Conservation (phyloP, 805 yeast species). For the Wickerhamomyces subpelliculosus region DNA sequence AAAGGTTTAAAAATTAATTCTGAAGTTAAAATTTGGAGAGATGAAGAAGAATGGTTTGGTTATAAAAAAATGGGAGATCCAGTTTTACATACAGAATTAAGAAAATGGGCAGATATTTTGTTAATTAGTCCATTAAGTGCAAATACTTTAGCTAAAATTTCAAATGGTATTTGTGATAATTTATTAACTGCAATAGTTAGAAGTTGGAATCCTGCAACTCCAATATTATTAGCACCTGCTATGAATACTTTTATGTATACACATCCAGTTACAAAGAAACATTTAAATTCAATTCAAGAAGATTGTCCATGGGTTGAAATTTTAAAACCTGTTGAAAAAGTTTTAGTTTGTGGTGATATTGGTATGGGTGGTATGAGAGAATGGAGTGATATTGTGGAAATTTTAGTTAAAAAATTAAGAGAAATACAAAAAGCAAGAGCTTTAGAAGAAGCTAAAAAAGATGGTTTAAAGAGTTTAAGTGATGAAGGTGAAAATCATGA, state of each 20-base stretch:
- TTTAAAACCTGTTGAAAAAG: slow-evolving; percentile 75
- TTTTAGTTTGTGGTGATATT: slow-evolving; percentile 73
- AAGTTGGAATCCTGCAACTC: slow-evolving; percentile 73
- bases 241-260: slow-evolving; percentile 84
- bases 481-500: slow-evolving; percentile 20
- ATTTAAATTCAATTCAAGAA: slow-evolving; percentile 52
- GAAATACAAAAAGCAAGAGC: not conserved
- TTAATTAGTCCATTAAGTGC: slow-evolving; percentile 76
- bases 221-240: slow-evolving; percentile 73
- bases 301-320: slow-evolving; percentile 73
- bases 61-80: slow-evolving; percentile 58
- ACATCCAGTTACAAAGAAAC: slow-evolving; percentile 72
- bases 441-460: slow-evolving; percentile 20
- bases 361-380: slow-evolving; percentile 94
- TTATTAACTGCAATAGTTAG: slow-evolving; percentile 65
- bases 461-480: slow-evolving; percentile 2
- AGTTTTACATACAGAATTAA: slow-evolving; percentile 67
- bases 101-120: slow-evolving; percentile 82
- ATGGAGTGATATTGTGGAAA: slow-evolving; percentile 75
- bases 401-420: slow-evolving; percentile 27
- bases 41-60: slow-evolving; percentile 69
- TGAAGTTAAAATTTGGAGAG: slow-evolving; percentile 80
- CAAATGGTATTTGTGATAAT: slow-evolving; percentile 75
- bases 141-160: slow-evolving; percentile 67
- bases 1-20: slow-evolving; percentile 56